Base-by-base conservation (phyloP, 768 basidiomycete genomes). In the Pulveroboletus ravenelii region DNA sequence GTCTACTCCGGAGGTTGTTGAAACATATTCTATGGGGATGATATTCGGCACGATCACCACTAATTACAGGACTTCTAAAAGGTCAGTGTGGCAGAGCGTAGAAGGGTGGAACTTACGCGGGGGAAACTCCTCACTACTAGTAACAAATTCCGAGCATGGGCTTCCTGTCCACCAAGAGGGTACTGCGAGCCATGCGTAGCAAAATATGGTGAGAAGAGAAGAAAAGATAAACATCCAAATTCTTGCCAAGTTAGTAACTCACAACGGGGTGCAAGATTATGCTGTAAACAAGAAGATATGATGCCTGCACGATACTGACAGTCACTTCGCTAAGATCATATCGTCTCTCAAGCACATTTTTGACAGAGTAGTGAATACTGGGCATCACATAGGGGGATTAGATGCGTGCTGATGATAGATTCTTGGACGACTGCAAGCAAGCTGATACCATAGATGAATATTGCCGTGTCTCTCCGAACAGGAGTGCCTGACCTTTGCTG, bases 341-440 rank as follows among this genome's bases (percentile, higher is more conserved):
- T 7, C 87, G 80, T 32, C 71, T 76, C 59, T 90, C 79, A 20
- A 91, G 79, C 47, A 91, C 76, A 59, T 88, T 89, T 25, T 87
- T 89, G 53, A 14, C 10, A 27, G 37, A 39, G 10, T 13, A 17
- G 15, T 58, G 50, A 49, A 57, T 35, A 41, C 85, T n/a, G n/a
- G n/a, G n/a, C n/a, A n/a, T n/a, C n/a, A n/a, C n/a, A n/a, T n/a
- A n/a, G n/a, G n/a, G n/a, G n/a, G n/a, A n/a, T n/a, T n/a, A n/a
- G n/a, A n/a, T n/a, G n/a, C n/a, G n/a, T n/a, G n/a, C n/a, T n/a
- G n/a, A n/a, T n/a, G n/a, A n/a, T 38, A 6, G 85, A 85, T 65
- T 92, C 89, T 70, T 87, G 90, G 1, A 87, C 82, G 7, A 93
- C 89, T 1, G 88, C 82, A 6, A 93, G 72, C 1, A 88, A 74